These are phyloP conservation scores for Fusarium torreyae DNA, from an alignment of 2,329 filamentous ascomycete genomes.

Conservation along the genomic window DNA sequence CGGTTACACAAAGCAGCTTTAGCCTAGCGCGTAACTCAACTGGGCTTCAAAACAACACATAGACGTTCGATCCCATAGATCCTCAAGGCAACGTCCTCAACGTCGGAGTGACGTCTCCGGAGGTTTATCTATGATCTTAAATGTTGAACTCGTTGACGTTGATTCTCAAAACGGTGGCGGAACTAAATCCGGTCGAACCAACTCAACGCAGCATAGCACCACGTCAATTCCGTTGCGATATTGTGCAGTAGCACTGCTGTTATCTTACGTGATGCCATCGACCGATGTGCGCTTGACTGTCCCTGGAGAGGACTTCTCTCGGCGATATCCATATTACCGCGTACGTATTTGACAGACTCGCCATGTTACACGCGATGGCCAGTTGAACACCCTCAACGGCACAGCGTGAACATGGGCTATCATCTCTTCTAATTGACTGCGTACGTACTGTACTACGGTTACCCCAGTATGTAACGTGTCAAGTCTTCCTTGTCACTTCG, in stretches of 20 bases:
- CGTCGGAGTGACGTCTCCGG: slow-evolving; percentile 8
- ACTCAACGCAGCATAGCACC: neutral
- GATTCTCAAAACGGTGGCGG: neutral
- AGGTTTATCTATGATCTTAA: neutral
- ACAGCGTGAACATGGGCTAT: slow-evolving; percentile 7
- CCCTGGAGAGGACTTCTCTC: slow-evolving; percentile 15
- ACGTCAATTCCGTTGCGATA: neutral
- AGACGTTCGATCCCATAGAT: slow-evolving; percentile 16
- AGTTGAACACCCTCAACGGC: slow-evolving; percentile 1
- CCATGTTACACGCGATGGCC: slow-evolving; percentile 21
- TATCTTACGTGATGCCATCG: slow-evolving; percentile 10
- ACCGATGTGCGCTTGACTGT: neutral
- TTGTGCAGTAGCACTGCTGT: neutral
- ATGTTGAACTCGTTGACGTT: neutral
- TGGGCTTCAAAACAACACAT: slow-evolving; percentile 10
- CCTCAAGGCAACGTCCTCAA: slow-evolving; percentile 6
- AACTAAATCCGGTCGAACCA: neutral
- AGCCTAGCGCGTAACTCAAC: slow-evolving; percentile 17
- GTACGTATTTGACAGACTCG: slow-evolving; percentile 4
- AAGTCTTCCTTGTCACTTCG: slow-evolving; percentile 40
- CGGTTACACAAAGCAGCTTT: slow-evolving; percentile 16
- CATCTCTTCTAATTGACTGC: slow-evolving; percentile 4
- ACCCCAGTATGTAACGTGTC: slow-evolving; percentile 44
- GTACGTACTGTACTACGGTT: slow-evolving; percentile 10
- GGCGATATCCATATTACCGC: neutral